Base-by-base conservation (phyloP, 768 basidiomycete species). In the Suillus subaureus region DNA sequence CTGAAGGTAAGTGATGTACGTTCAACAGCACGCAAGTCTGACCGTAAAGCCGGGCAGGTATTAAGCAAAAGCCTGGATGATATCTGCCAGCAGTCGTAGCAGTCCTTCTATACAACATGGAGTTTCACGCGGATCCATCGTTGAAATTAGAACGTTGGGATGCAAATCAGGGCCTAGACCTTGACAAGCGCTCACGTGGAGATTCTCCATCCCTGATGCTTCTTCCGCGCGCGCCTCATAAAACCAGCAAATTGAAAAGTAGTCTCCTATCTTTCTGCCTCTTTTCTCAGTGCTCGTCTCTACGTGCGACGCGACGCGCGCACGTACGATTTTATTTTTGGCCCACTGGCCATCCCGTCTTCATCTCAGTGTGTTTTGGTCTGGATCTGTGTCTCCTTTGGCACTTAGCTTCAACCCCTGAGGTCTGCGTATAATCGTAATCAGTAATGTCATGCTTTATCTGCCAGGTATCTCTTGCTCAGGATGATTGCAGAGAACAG, bases 1-100 rank as follows among this genome's bases (percentile, higher is more conserved):
- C 18, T 33, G 42, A n/a, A 47, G 37, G 23, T 23, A 43, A 51
- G 3, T 47, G 4, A 33, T 2, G 0, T 52, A 63, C 70, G 52
- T 58, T 72, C 66, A 6, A 66, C 60, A 18, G 49, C 37, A 16
- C 60, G 23, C n/a, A 70, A 62, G 16, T 66, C 69, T 33, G 68
- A 62, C 5, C 61, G 11, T 6, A 31, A 61, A 0, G 55, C 60
- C 8, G 66, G 65, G 47, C 12, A 33, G 33, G 33, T 6, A 33
- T 12, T 62, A 64, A 16, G 54, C 68, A 26, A 74, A 49, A 15
- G n/a, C 66, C 9, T 58, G 60, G 21, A 64, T 23, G n/a, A 67
- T 61, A 23, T 69, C 56, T 2, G 40, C 28, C 31, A 31, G 65
- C 39, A 6, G 62, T 52, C 37, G 57, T 51, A 0, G 63, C 13